These are phyloP conservation scores for Lactarius trivialis DNA, from an alignment of 768 basidiomycete species.

Conservation along the genomic window DNA sequence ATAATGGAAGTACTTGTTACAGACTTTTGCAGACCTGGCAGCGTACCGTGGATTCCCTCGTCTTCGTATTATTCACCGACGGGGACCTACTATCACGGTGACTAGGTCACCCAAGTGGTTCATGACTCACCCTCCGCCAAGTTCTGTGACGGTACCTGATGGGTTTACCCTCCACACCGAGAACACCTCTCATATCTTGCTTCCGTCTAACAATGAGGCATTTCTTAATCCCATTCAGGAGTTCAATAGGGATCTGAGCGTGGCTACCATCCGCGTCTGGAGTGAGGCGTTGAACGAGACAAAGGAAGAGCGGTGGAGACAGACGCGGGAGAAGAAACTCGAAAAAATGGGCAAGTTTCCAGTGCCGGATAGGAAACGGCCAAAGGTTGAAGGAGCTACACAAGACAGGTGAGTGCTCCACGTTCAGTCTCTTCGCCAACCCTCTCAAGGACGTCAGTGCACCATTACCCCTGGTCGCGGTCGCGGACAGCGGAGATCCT, in stretches of 20 bases:
- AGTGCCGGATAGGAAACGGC: conserved; percentile 23
- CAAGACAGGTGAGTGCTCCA: conserved; percentile 2
- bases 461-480: conserved; percentile 2
- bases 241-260: conserved; percentile 92
- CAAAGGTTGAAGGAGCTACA: conserved; percentile 9
- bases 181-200: conserved; percentile 73
- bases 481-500: background rate
- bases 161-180: conserved; percentile 77
- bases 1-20: background rate
- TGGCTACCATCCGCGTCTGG: conserved; percentile 88
- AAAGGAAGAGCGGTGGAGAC: conserved; percentile 58
- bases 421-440: background rate
- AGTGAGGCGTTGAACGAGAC: conserved; percentile 60
- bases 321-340: conserved; percentile 43
- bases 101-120: background rate
- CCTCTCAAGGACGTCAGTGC: conserved; percentile 6
- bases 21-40: background rate
- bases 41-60: background rate
- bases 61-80: background rate
- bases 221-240: conserved; percentile 98
- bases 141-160: conserved; percentile 44
- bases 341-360: conserved; percentile 30
- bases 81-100: background rate
- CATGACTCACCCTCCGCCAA: background rate
- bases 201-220: conserved; percentile 69